phyloP scores from a whole-genome alignment of 768 basidiomycete genomes.

The Russula emetica region DNA sequence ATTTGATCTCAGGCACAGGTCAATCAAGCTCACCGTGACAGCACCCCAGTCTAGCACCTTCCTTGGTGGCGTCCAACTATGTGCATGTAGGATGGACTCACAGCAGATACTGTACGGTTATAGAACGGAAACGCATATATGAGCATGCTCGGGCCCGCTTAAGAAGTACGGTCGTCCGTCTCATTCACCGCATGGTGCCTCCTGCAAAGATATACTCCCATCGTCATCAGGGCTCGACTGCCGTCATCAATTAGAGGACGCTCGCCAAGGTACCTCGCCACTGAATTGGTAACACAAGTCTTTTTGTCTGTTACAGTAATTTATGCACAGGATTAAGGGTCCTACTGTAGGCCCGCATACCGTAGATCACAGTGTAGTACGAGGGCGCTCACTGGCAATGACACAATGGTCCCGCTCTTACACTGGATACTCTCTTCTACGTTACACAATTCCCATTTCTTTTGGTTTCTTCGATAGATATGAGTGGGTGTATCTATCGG shows the following conservation, averaged over 20 bases:
- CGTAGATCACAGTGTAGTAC: too few relatives aligned
- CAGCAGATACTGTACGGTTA: not conserved
- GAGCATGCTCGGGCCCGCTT: not conserved
- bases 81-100: not conserved
- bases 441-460: not conserved
- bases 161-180: not conserved
- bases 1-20: not conserved
- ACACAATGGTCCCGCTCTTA: not conserved
- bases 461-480: not conserved
- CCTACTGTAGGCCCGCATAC: not conserved
- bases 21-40: not conserved
- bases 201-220: not conserved
- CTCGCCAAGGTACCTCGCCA: not conserved
- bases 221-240: not conserved
- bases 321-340: not conserved
- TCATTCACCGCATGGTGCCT: not conserved
- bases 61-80: not conserved
- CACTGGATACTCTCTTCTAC: not conserved
- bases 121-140: not conserved
- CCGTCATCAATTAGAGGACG: not conserved
- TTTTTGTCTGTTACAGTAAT: not conserved
- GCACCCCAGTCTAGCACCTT: not conserved
- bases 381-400: not conserved
- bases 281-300: not conserved
- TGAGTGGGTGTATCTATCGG: not conserved